Conservation (phyloP, 2,329 filamentous ascomycete genomes). For the Verticillium dahliae region DNA sequence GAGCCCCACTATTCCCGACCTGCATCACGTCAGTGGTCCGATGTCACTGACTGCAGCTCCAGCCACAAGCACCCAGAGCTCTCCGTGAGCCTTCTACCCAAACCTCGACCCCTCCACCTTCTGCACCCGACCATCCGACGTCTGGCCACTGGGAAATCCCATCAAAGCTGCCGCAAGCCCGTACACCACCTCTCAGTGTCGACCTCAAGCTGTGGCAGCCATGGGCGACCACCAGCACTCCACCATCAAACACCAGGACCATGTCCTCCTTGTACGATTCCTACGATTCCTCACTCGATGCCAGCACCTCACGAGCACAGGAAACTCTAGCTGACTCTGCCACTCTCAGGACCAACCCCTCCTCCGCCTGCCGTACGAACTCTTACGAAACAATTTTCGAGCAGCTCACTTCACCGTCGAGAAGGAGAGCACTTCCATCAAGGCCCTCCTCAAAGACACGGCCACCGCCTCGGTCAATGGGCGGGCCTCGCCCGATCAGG, state of each 20-base stretch:
- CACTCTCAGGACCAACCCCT: slow-evolving; percentile 76
- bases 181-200: background rate
- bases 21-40: background rate
- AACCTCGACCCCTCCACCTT: no score
- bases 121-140: background rate
- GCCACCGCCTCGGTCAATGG: slow-evolving; percentile 62
- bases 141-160: background rate
- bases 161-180: background rate
- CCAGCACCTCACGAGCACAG: slow-evolving; percentile 2
- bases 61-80: background rate
- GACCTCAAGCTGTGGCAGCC: slow-evolving; percentile 10
- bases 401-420: slow-evolving; percentile 72
- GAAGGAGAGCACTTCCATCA: slow-evolving; percentile 59
- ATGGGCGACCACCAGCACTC: slow-evolving; percentile 58
- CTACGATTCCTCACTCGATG: background rate
- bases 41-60: background rate
- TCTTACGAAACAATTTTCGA: slow-evolving; percentile 91
- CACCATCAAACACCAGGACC: slow-evolving; percentile 67
- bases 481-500: slow-evolving; percentile 57
- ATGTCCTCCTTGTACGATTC: slow-evolving; percentile 61
- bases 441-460: slow-evolving; percentile 53
- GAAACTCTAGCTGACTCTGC: background rate
- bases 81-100: background rate
- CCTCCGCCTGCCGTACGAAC: slow-evolving; percentile 85
- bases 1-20: background rate